Base-by-base conservation (phyloP, 192 early-diverging fungal genomes). In the Kappamyces sp. region DNA sequence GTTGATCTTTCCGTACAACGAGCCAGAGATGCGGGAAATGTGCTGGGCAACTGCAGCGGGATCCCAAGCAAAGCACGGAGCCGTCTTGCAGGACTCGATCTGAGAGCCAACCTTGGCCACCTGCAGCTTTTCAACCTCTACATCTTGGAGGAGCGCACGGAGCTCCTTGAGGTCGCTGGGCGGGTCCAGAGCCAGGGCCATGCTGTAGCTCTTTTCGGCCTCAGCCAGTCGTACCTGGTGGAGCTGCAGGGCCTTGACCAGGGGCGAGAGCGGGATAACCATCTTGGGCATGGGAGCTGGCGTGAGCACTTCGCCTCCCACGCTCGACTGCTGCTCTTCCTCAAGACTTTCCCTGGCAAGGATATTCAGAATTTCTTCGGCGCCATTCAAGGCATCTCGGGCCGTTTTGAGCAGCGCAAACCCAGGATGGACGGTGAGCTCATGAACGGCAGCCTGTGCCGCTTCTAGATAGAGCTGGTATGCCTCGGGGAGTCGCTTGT, bases 261-360 rank as follows among this genome's bases (percentile, higher is more conserved):
- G n/a, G 5, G 53, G 53, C 29, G 53, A 54, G 11, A 54, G 41
- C 30, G 53, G 53, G 22, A 54, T 54, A 7, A 32, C 53, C 34
- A 54, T 34, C 8, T 37, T 31, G 2, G 22, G 22, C 22, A 22
- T 22, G 22, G 22, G 22, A 22, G 22, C 22, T 22, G 22, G 22
- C 22, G 22, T 22, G 22, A 22, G 22, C 22, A 22, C 22, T 22
- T 22, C 22, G 22, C 22, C 22, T 22, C 22, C 22, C 22, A 22
- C 22, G 22, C 22, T 22, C 22, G 22, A 22, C 22, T 22, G 22
- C 22, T 22, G 22, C 22, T 22, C 22, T 22, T 22, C 22, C 22
- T 22, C 22, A 22, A 22, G 22, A 22, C 22, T 22, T 22, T 22
- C 22, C 22, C 22, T 22, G 22, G 22, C 22, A 22, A 22, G 22